These are phyloP conservation scores for Syzygium jambos DNA, from an alignment of 345 rosid species.

Conservation along the genomic window DNA sequence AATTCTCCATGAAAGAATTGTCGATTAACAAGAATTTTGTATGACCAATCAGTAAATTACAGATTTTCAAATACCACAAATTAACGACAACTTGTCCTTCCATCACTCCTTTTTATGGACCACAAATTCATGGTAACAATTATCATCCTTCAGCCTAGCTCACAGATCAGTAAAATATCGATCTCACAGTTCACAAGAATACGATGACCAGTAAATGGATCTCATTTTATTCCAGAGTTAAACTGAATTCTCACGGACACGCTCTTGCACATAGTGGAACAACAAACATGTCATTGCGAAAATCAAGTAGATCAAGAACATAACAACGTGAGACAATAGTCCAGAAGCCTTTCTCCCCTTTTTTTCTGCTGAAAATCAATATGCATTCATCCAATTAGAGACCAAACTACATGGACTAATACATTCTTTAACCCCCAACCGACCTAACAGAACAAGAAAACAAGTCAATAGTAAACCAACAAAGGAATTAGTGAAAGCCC, in stretches of 20 bases:
- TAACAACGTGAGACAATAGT: background rate
- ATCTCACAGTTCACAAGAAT: background rate
- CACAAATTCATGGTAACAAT: background rate
- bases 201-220: background rate
- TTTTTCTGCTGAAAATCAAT: background rate
- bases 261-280: background rate
- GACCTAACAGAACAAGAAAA: background rate
- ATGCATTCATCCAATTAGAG: background rate
- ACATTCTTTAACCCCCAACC: background rate
- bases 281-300: background rate
- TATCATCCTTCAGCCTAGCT: background rate
- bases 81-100: background rate
- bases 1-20: background rate
- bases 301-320: background rate
- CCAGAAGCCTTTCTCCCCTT: background rate
- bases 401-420: background rate
- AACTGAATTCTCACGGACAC: background rate
- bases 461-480: background rate
- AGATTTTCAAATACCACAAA: background rate
- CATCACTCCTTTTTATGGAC: background rate
- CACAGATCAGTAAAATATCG: background rate
- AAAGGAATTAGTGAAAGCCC: background rate
- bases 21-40: background rate
- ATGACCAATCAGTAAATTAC: background rate
- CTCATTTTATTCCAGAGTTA: background rate